A percentile compares a stretch with the other conserved stretches of the same genome.
Conservation (phyloP, 2,329 filamentous ascomycete genomes). For the Colletotrichum spaethianum region DNA sequence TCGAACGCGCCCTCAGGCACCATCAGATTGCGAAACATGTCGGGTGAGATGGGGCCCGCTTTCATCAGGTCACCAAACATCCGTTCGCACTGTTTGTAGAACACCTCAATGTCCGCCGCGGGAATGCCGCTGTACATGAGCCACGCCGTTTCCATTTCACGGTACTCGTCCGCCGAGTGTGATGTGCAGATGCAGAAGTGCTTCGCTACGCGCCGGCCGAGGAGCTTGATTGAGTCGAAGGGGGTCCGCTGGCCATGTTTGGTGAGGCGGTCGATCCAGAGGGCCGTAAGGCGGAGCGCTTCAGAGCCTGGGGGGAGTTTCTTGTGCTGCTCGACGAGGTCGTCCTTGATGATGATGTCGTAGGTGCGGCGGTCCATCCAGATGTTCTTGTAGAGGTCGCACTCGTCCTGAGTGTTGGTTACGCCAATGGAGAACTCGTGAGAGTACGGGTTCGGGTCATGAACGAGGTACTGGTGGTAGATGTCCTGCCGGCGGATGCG, state of each 20-base stretch:
- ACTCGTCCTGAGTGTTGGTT: constrained; percentile 17
- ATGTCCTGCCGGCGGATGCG: constrained; percentile 1
- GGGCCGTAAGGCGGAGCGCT: constrained; percentile 10
- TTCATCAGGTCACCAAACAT: neutral
- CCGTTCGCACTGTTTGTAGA: constrained; percentile 10
- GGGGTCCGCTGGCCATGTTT: constrained; percentile 9
- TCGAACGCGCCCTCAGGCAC: neutral
- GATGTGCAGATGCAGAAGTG: constrained; percentile 10
- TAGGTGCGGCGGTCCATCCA: constrained; percentile 28
- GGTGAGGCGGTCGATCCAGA: constrained; percentile 22
- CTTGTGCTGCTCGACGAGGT: constrained; percentile 12
- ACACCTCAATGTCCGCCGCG: neutral
- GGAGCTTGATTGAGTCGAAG: constrained; percentile 10
- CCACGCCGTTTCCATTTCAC: constrained; percentile 1
- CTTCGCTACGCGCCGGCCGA: constrained; percentile 16
- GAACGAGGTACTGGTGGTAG: constrained; percentile 29
- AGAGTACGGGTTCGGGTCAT: constrained; percentile 37
- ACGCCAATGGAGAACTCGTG: constrained; percentile 33
- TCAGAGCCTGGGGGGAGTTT: constrained; percentile 19
- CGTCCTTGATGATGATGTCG: constrained; percentile 8
- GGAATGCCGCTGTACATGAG: constrained; percentile 8
- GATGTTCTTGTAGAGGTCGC: constrained; percentile 27
- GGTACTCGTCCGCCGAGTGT: neutral
- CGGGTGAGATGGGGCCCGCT: neutral
- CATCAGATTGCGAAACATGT: neutral